Percentiles rank a stretch among this genome's conserved stretches.
Conservation (phyloP, 257 asterid species). For the Solanum lycopersicoides region DNA sequence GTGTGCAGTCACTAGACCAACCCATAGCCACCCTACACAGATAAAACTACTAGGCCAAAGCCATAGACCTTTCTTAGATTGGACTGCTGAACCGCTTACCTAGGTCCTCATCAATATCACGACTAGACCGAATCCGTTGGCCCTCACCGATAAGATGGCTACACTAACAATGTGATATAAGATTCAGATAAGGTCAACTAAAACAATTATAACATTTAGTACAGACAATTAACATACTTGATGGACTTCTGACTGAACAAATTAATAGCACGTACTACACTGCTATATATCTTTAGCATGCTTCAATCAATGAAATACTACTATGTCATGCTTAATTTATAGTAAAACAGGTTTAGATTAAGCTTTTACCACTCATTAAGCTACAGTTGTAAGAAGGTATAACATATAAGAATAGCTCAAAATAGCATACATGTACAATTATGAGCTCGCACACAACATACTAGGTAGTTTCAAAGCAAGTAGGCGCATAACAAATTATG, state of each 20-base stretch:
- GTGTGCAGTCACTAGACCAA: background rate
- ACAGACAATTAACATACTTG: background rate
- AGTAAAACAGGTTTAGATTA: background rate
- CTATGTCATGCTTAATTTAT: background rate
- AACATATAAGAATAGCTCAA: background rate
- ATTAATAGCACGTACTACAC: background rate
- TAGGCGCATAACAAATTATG: background rate
- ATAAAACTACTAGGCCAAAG: background rate
- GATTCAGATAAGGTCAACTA: background rate
- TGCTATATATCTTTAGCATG: background rate
- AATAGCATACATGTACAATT: background rate
- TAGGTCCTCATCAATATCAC: background rate
- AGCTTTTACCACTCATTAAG: background rate
- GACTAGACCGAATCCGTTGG: background rate
- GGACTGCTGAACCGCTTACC: background rate
- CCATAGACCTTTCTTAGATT: background rate
- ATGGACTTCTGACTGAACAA: background rate
- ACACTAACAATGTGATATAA: background rate
- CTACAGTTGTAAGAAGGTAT: background rate
- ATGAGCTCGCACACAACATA: background rate
- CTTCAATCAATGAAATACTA: background rate
- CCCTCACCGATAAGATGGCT: background rate
- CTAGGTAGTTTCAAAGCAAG: background rate
- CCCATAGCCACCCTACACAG: background rate
- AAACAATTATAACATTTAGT: background rate